Conservation (phyloP, 2,329 filamentous ascomycete genomes). For the Penicillium capsulatum region DNA sequence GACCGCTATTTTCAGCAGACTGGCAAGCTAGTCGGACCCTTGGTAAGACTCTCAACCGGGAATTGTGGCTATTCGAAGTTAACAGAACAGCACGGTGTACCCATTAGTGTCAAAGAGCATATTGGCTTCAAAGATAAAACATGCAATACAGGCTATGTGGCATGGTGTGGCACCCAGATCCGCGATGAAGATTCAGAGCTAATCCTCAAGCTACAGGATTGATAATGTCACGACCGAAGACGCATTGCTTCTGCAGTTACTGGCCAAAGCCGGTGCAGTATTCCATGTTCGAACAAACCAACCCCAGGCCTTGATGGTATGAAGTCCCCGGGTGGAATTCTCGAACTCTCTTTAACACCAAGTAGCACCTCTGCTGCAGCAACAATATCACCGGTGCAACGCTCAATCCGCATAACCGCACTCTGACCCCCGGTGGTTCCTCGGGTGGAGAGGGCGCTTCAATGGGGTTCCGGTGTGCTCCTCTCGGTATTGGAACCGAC, state of each 20-base stretch:
- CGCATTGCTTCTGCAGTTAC: slow-evolving; percentile 30
- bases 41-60: slow-evolving; percentile 31
- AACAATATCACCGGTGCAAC: slow-evolving; percentile 43
- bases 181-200: background rate
- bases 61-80: no score
- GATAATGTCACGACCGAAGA: slow-evolving; percentile 36
- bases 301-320: slow-evolving; percentile 41
- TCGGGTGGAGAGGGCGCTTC: slow-evolving; percentile 46
- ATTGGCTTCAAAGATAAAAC: slow-evolving; percentile 53
- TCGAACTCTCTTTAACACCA: slow-evolving; percentile 5
- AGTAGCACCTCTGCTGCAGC: slow-evolving; percentile 34
- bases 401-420: slow-evolving; percentile 40
- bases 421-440: slow-evolving; percentile 41
- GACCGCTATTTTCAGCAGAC: slow-evolving; percentile 31
- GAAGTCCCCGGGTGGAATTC: background rate
- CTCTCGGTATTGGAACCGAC: slow-evolving; percentile 46
- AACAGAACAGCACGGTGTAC: slow-evolving; percentile 51
- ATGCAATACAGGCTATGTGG: slow-evolving; percentile 35
- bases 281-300: slow-evolving; percentile 45
- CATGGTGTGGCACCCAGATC: slow-evolving; percentile 24
- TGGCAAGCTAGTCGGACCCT: slow-evolving; percentile 47
- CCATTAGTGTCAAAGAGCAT: slow-evolving; percentile 58
- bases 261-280: slow-evolving; percentile 39
- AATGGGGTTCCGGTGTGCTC: slow-evolving; percentile 40
- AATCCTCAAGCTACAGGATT: slow-evolving; percentile 23